Evolutionary conservation across 352 stramenopile genomes (phyloP).

Genomic region (Phytophthora lateralis): DNA sequence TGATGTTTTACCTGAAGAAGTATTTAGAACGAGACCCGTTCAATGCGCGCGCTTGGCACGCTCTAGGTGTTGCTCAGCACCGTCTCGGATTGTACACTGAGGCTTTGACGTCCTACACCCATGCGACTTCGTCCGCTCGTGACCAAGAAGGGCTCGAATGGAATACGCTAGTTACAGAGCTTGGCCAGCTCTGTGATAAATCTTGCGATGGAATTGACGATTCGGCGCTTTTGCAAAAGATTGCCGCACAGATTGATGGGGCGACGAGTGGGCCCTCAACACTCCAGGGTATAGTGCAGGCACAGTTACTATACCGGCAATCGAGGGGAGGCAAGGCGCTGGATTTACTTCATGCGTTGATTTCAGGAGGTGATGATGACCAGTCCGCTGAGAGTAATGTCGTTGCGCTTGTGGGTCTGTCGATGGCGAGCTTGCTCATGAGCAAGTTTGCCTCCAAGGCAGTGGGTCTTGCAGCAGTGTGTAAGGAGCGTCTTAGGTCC

Average conservation of each 20-base stretch:
- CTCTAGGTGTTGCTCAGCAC: conserved; percentile 68
- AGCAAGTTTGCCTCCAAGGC: conserved; percentile 20
- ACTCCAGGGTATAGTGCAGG: conserved; percentile 37
- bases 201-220: conserved; percentile 8
- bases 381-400: conserved; percentile 26
- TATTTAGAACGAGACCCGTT: conserved; percentile 79
- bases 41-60: conserved; percentile 62
- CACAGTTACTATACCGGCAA: conserved; percentile 27
- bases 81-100: conserved; percentile 52
- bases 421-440: conserved; percentile 39
- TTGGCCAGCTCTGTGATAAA: conserved; percentile 22
- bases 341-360: conserved; percentile 26
- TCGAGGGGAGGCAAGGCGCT: conserved; percentile 34
- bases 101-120: conserved; percentile 46
- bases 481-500: conserved; percentile 41
- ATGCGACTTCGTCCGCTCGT: conserved; percentile 22
- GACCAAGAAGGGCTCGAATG: conserved; percentile 34
- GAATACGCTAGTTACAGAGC: conserved; percentile 43
- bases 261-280: conserved; percentile 5
- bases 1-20: conserved; percentile 81
- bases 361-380: conserved; percentile 23
- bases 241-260: conserved; percentile 23
- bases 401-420: conserved; percentile 40
- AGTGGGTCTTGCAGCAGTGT: conserved; percentile 17
- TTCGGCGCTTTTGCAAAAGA: conserved; percentile 23